Conservation (phyloP, 495 filamentous ascomycete genomes). For the Talaromyces stipitatus region DNA sequence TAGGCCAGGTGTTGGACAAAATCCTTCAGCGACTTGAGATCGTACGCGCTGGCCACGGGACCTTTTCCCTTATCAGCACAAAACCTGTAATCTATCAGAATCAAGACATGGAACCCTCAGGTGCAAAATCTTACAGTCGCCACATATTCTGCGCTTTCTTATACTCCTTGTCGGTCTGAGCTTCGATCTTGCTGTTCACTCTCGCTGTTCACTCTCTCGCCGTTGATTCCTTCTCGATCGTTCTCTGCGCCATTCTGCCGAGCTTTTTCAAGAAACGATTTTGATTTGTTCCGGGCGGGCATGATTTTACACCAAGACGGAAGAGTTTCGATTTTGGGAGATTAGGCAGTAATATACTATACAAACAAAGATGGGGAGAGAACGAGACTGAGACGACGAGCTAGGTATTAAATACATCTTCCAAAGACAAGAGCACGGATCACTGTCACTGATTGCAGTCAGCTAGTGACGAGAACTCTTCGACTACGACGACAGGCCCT, state of each 20-base stretch:
- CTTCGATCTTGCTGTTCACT: background rate
- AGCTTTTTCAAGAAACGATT: background rate
- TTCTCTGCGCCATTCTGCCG: background rate
- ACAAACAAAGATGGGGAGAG: too few relatives aligned
- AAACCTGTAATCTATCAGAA: background rate
- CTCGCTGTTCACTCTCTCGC: background rate
- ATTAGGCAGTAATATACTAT: background rate
- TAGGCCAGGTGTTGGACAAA: background rate
- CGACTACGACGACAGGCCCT: too few relatives aligned
- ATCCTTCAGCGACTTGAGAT: background rate
- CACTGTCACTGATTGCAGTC: too few relatives aligned
- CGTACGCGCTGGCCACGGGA: background rate
- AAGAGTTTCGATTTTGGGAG: background rate
- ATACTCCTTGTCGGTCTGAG: background rate
- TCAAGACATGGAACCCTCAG: background rate
- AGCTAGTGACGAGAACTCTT: background rate
- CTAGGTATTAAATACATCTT: too few relatives aligned
- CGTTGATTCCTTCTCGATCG: background rate
- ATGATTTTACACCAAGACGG: too few relatives aligned
- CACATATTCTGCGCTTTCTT: background rate
- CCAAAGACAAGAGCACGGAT: too few relatives aligned
- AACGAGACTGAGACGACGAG: too few relatives aligned
- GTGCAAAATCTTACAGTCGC: background rate
- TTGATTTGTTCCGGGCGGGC: background rate
- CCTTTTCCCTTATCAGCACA: background rate